phyloP scores from a whole-genome alignment of 208 protist genomes.

The Acanthamoeba sp. region DNA sequence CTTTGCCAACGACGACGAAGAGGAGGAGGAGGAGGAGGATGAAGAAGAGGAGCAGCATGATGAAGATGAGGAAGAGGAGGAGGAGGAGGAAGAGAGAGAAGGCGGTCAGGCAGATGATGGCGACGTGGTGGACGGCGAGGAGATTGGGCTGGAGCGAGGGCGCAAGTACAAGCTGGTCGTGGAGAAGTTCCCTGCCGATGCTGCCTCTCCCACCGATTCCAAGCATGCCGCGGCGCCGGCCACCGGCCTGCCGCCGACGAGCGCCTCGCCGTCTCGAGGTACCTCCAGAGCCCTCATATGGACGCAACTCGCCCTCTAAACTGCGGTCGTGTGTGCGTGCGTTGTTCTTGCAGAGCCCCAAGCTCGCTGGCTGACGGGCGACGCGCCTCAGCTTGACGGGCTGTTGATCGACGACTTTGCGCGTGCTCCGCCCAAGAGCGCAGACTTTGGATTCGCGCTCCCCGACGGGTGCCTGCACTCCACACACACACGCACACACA shows the following conservation, averaged over 20 bases:
- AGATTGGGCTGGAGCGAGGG: slow-evolving; percentile 50
- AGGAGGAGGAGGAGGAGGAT: neutral
- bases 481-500: neutral
- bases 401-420: slow-evolving; percentile 31
- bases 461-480: neutral
- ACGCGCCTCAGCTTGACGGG: neutral
- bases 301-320: neutral
- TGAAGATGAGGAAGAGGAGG: neutral
- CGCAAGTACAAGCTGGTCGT: slow-evolving; percentile 62
- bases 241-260: neutral
- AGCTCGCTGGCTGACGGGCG: neutral
- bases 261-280: neutral
- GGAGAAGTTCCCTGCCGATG: neutral
- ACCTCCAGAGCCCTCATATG: neutral
- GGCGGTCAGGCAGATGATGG: neutral
- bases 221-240: neutral
- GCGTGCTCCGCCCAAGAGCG: neutral
- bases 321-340: neutral
- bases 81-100: neutral
- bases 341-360: neutral
- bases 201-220: neutral
- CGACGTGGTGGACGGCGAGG: slow-evolving; percentile 16
- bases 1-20: neutral
- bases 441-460: slow-evolving; percentile 10
- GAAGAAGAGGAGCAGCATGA: neutral